A percentile compares a stretch with the other conserved stretches of the same genome.
These are phyloP conservation scores for Terana coerulea DNA, from an alignment of 768 basidiomycete species.

Conservation along the genomic window DNA sequence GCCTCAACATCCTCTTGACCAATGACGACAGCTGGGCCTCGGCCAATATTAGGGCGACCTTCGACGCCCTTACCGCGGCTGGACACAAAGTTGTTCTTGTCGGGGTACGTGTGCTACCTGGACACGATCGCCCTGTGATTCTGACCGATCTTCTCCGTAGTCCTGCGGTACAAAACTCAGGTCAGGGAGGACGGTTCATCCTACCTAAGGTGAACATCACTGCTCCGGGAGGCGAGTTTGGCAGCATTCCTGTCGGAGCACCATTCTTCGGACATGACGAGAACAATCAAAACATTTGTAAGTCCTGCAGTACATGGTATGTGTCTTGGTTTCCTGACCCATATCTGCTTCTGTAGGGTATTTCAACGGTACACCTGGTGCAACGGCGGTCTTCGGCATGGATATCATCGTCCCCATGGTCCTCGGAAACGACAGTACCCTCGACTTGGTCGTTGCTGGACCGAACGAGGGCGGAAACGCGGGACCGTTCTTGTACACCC, in stretches of 20 bases:
- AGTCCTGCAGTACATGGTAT: conserved; percentile 5
- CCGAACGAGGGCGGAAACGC: conserved; percentile 29
- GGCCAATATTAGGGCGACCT: conserved; percentile 30
- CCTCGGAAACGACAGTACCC: conserved; percentile 18
- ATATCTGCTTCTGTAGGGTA: conserved; percentile 21
- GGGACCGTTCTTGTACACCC: conserved; percentile 27
- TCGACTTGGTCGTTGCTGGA: conserved; percentile 29
- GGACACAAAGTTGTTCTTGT: conserved; percentile 29
- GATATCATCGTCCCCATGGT: conserved; percentile 26
- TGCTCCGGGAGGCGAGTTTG: conserved; percentile 29
- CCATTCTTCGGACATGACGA: conserved; percentile 28
- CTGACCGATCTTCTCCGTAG: conserved; percentile 14
- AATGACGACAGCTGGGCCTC: conserved; percentile 34
- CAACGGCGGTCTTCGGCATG: conserved; percentile 25
- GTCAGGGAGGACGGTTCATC: conserved; percentile 28
- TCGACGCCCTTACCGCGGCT: conserved; percentile 21
- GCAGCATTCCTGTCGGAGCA: conserved; percentile 26
- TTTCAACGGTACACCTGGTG: conserved; percentile 31
- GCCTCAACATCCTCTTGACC: conserved; percentile 28
- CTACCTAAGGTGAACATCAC: conserved; percentile 28
- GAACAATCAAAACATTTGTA: conserved; percentile 24
- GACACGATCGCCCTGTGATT: background rate
- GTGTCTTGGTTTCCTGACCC: background rate
- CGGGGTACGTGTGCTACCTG: conserved; percentile 16
- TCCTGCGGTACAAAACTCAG: conserved; percentile 30